Conservation (phyloP, 2,329 filamentous ascomycete genomes). For the Orbilia oligospora region DNA sequence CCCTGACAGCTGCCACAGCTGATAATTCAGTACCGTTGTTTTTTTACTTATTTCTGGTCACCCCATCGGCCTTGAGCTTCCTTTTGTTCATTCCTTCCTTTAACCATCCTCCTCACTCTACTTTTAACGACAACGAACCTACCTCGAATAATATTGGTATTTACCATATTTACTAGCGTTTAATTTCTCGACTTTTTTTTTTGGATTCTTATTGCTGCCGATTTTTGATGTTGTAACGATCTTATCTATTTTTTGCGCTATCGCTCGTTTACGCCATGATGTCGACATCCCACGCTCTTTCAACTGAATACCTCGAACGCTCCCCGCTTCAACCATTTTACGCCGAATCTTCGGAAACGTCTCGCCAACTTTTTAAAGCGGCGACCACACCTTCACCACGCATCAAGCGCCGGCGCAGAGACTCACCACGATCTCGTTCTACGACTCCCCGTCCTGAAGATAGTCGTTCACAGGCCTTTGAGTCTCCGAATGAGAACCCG, state of each 20-base stretch:
- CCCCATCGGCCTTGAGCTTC: slow-evolving; percentile 33
- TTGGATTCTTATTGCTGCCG: background rate
- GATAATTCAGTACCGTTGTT: background rate
- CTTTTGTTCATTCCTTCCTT: slow-evolving; percentile 31
- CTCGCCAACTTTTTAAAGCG: slow-evolving; percentile 51
- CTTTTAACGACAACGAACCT: slow-evolving; percentile 7
- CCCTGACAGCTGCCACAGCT: slow-evolving; percentile 39
- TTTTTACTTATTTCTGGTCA: slow-evolving; percentile 48
- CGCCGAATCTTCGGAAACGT: slow-evolving; percentile 55
- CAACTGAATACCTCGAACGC: slow-evolving; percentile 30
- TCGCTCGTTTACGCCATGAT: slow-evolving; percentile 51
- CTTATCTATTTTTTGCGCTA: slow-evolving; percentile 19
- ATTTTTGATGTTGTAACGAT: slow-evolving; percentile 23
- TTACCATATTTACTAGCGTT: background rate
- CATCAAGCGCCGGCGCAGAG: slow-evolving; percentile 44
- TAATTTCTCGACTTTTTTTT: slow-evolving; percentile 5
- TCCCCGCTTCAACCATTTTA: slow-evolving; percentile 54
- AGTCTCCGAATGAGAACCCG: slow-evolving; percentile 32
- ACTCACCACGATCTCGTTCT: slow-evolving; percentile 42
- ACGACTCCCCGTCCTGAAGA: slow-evolving; percentile 41
- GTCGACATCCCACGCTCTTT: slow-evolving; percentile 45
- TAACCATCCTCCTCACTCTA: slow-evolving; percentile 1
- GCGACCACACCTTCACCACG: slow-evolving; percentile 53
- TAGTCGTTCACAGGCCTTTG: slow-evolving; percentile 36
- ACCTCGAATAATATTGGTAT: background rate